Evolutionary conservation across 805 yeast species (phyloP).

Genomic region (Saccharomycopsis malanga): DNA sequence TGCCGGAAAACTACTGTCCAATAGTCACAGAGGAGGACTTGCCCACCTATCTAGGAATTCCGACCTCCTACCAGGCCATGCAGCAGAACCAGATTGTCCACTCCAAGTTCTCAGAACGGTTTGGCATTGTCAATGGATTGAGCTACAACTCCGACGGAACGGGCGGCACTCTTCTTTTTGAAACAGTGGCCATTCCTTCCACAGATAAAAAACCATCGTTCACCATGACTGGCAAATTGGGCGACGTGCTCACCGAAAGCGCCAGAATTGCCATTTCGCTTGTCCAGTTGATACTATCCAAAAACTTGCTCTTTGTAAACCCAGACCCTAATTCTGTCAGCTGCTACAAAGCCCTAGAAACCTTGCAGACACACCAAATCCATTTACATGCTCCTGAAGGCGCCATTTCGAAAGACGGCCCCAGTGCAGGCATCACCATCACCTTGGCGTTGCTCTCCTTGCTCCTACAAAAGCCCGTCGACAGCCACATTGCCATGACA

Average conservation of each 20-base stretch:
- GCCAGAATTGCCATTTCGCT: slow-evolving; percentile 73
- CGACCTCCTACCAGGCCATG: slow-evolving; percentile 39
- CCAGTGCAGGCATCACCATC: slow-evolving; percentile 56
- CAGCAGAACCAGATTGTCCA: slow-evolving; percentile 19
- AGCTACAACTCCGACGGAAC: slow-evolving; percentile 84
- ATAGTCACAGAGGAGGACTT: slow-evolving; percentile 48
- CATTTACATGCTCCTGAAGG: slow-evolving; percentile 70
- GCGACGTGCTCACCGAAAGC: slow-evolving; percentile 74
- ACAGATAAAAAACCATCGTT: slow-evolving; percentile 28
- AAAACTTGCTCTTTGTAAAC: slow-evolving; percentile 25
- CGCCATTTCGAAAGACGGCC: slow-evolving; percentile 52
- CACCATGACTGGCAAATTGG: slow-evolving; percentile 73
- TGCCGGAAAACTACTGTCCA: slow-evolving; percentile 30
- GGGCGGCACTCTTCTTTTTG: slow-evolving; percentile 75
- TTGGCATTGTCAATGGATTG: slow-evolving; percentile 81
- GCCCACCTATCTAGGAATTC: slow-evolving; percentile 63
- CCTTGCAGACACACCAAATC: slow-evolving; percentile 49
- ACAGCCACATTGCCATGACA: slow-evolving; percentile 63
- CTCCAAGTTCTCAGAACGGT: slow-evolving; percentile 42
- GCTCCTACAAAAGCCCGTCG: slow-evolving; percentile 50
- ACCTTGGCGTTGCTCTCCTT: slow-evolving; percentile 73
- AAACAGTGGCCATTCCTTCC: slow-evolving; percentile 57
- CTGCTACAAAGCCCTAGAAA: slow-evolving; percentile 31
- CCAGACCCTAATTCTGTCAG: slow-evolving; percentile 24
- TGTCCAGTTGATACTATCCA: slow-evolving; percentile 49